Percentiles rank a stretch among this genome's conserved stretches.
These are phyloP conservation scores for Ogataea hybrid DNA, from an alignment of 1,139 yeast genomes.

Conservation along the genomic window DNA sequence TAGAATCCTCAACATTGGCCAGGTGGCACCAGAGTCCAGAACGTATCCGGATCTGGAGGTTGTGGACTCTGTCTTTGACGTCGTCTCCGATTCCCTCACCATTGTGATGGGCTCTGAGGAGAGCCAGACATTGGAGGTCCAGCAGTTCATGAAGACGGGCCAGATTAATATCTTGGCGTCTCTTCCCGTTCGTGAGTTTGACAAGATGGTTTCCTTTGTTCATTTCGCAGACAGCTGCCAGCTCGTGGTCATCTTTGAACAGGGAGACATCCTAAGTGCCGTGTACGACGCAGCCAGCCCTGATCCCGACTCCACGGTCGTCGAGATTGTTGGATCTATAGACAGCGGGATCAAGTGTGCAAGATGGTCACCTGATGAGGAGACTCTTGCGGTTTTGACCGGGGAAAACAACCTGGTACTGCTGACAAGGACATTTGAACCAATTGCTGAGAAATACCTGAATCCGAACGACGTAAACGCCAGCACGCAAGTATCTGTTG, in stretches of 20 bases:
- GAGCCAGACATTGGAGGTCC: slow-evolving; percentile 55
- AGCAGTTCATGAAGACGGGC: slow-evolving; percentile 62
- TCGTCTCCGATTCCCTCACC: slow-evolving; percentile 70
- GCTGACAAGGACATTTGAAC: slow-evolving; percentile 77
- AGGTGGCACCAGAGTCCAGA: slow-evolving; percentile 42
- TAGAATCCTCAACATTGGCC: slow-evolving; percentile 48
- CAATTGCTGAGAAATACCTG: slow-evolving; percentile 63
- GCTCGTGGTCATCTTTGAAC: slow-evolving; percentile 57
- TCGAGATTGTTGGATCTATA: slow-evolving; percentile 81
- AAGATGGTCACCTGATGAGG: slow-evolving; percentile 91
- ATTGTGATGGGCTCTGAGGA: slow-evolving; percentile 64
- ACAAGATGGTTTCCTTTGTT: slow-evolving; percentile 45
- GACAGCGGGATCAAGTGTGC: slow-evolving; percentile 77
- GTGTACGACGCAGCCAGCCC: slow-evolving; percentile 51
- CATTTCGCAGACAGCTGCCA: slow-evolving; percentile 68
- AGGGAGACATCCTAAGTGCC: slow-evolving; percentile 70
- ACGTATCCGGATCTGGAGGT: slow-evolving; percentile 65
- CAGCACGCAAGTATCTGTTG: slow-evolving; percentile 90
- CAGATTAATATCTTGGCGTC: slow-evolving; percentile 51
- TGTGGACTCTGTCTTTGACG: slow-evolving; percentile 65
- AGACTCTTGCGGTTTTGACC: slow-evolving; percentile 71
- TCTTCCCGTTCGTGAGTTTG: slow-evolving; percentile 43
- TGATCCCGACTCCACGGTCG: slow-evolving; percentile 52
- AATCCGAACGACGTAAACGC: slow-evolving; percentile 58
- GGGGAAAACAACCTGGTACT: slow-evolving; percentile 59